Evolutionary conservation across 257 asterid species (phyloP), one percentile per base, ranked within the genome.

Genomic region (Nicotiana attenuata): DNA sequence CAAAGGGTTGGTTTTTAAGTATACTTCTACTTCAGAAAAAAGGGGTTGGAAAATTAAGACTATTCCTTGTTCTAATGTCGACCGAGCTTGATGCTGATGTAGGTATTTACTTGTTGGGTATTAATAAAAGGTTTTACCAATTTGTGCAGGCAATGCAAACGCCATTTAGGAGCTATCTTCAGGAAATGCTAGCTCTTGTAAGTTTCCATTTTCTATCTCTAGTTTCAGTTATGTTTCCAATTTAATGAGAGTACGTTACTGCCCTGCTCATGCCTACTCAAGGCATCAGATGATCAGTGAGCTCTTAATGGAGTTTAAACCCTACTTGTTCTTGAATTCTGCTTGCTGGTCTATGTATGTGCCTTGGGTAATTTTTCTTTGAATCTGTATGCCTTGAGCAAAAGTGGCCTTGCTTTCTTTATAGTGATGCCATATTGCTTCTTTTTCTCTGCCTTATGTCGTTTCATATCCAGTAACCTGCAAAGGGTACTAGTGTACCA

Each of bases 121-220:
- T 47, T 80, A 2, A 59, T 22, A 31, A 50, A 47, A 77, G 69
- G 20, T 17, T 56, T 71, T 52, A 77, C 38, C 60, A 20, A 80
- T 33, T 82, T 50, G 76, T n/a, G 10, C 97, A 93, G 98, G 97
- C 94, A 76, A 82, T 87, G 91, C 98, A 95, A 87, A 95, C 98
- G 45, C 98, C 98, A 73, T 93, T 90, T 88, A 88, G 97, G 91
- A 81, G 87, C 87, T 93, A 94, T 89, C 96, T 94, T 26, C 97
- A 91, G 88, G 94, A 93, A 7, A 94, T 94, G 96, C 77, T 93
- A 83, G 88, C 94, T 81, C 90, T 89, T 69, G 96, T 94, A 92
- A 94, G 97, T 91, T 75, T 5, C 10, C 63, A 75, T 26, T 52
- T 47, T 26, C 63, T 73, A 50, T 28, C 52, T 26, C 41, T 24